A percentile compares a stretch with the other conserved stretches of the same genome.
phyloP scores from a whole-genome alignment of 345 rosid genomes.

The Boechera divaricarpa region DNA sequence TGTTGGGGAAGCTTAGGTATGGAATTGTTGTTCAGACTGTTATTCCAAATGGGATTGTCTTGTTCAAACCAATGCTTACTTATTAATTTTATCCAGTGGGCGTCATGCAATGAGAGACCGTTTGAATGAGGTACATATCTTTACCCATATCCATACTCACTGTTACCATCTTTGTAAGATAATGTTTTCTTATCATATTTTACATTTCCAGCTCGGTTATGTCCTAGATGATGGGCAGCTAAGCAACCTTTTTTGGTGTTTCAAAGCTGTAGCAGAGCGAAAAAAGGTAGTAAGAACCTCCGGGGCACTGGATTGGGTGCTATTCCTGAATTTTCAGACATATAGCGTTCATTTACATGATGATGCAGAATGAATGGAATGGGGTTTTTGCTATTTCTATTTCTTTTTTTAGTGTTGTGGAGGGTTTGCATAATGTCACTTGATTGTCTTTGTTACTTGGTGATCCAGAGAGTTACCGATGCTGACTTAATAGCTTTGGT shows the following conservation, averaged over 20 bases:
- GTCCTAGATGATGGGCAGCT: constrained; percentile 72
- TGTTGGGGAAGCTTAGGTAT: constrained; percentile 86
- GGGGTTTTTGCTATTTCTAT: background rate
- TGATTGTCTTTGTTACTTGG: constrained; percentile 34
- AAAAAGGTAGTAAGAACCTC: constrained; percentile 61
- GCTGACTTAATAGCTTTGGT: constrained; percentile 89
- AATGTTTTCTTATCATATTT: constrained; percentile 18
- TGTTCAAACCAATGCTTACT: background rate
- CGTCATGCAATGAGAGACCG: constrained; percentile 82
- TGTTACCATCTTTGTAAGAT: constrained; percentile 1
- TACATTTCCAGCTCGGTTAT: constrained; percentile 69
- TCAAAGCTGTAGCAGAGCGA: constrained; percentile 84
- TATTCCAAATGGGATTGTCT: background rate
- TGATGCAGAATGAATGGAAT: background rate
- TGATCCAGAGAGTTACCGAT: constrained; percentile 75
- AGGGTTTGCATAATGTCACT: constrained; percentile 20
- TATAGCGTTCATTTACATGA: background rate
- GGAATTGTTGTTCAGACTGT: background rate
- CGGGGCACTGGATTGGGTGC: background rate
- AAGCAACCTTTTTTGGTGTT: constrained; percentile 71
- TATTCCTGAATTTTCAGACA: background rate
- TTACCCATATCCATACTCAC: background rate
- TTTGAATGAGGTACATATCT: constrained; percentile 61
- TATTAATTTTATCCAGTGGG: constrained; percentile 57
- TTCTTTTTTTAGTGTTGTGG: background rate